phyloP scores from a whole-genome alignment of 2,329 filamentous ascomycete genomes.

The Blastomyces parvus region DNA sequence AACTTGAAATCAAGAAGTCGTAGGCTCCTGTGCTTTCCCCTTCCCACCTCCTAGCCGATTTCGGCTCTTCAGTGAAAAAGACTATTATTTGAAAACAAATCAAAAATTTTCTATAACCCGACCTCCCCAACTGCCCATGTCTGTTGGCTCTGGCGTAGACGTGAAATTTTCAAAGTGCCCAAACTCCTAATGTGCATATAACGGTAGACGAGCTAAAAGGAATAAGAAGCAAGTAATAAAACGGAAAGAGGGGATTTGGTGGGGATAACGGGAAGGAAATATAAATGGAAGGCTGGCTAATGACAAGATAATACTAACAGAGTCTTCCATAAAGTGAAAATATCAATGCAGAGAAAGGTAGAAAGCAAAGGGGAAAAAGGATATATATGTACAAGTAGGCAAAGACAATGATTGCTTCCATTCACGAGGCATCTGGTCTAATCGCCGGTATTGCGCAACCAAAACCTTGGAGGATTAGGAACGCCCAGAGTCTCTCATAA shows the following conservation, averaged over 20 bases:
- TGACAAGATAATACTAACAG: background rate
- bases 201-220: background rate
- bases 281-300: background rate
- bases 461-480: background rate
- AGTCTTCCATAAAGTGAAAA: background rate
- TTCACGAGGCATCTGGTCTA: background rate
- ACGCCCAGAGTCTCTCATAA: background rate
- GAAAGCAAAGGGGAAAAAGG: background rate
- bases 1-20: background rate
- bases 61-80: background rate
- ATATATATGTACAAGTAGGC: conserved; percentile 3
- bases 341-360: background rate
- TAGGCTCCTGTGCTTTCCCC: background rate
- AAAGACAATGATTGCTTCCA: background rate
- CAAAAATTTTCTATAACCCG: background rate
- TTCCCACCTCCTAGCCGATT: background rate
- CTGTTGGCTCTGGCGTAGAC: background rate
- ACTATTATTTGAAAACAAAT: background rate
- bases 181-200: conserved; percentile 4
- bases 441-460: background rate
- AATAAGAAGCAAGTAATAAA: background rate
- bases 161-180: background rate
- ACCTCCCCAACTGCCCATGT: background rate
- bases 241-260: background rate
- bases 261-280: background rate